These are phyloP conservation scores for Saururus chinensis DNA, from an alignment of 164 flowering plant genomes.

Conservation along the genomic window DNA sequence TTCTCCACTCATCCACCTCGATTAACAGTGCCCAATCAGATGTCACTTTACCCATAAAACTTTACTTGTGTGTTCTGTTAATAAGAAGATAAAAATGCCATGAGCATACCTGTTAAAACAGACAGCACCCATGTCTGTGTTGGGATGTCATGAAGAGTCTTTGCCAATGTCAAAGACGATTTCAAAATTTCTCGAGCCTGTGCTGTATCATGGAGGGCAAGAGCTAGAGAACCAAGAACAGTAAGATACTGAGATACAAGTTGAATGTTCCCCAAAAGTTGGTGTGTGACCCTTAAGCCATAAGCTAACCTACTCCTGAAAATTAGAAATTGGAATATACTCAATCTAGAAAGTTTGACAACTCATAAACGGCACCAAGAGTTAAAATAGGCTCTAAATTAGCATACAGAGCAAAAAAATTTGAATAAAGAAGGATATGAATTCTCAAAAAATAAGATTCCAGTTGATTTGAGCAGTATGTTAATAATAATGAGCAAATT, in stretches of 20 bases:
- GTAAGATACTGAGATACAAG: constrained; percentile 91
- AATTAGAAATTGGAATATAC: neutral
- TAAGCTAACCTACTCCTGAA: constrained; percentile 77
- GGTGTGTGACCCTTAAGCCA: constrained; percentile 85
- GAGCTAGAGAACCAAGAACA: constrained; percentile 83
- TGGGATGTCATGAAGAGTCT: constrained; percentile 83
- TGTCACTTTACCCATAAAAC: too few relatives aligned
- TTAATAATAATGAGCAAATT: too few relatives aligned
- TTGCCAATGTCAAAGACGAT: constrained; percentile 83
- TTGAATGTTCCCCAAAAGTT: constrained; percentile 81
- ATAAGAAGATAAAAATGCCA: neutral
- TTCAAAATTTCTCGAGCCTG: constrained; percentile 91
- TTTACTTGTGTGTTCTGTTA: neutral
- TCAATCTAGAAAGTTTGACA: neutral
- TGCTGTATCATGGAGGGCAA: constrained; percentile 76
- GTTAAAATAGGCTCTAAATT: neutral
- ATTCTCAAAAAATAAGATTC: too few relatives aligned
- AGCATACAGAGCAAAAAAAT: neutral
- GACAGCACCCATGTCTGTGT: constrained; percentile 94
- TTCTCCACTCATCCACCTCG: too few relatives aligned
- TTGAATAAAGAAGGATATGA: neutral
- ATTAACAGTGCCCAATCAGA: too few relatives aligned
- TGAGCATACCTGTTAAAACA: constrained; percentile 50
- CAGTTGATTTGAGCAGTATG: too few relatives aligned
- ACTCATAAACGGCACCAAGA: neutral